Conservation (phyloP, 73 alveolate genomes). For the Stentor coeruleus region DNA sequence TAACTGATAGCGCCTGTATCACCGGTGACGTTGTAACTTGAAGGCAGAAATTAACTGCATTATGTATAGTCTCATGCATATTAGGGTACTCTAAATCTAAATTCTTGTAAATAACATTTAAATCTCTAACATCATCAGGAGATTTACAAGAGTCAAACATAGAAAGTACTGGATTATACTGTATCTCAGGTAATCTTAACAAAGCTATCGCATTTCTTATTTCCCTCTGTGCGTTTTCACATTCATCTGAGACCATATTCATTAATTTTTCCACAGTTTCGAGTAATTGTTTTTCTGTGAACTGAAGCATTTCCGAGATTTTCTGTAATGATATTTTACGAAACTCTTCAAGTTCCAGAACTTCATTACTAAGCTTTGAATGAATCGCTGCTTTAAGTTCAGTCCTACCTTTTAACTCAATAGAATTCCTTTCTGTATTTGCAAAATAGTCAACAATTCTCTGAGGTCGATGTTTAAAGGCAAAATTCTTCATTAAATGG, state of each 20-base stretch:
- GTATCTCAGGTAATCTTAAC: not conserved
- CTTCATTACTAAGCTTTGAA: slow-evolving; percentile 7
- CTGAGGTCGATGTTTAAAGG: not conserved
- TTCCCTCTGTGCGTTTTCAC: not conserved
- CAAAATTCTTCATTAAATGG: not conserved
- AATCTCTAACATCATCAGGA: slow-evolving; percentile 2
- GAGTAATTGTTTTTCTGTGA: not conserved
- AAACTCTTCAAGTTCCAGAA: slow-evolving; percentile 17
- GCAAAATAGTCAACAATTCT: not conserved
- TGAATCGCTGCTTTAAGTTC: not conserved
- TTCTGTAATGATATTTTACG: not conserved
- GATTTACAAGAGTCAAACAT: not conserved
- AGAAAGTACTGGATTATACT: not conserved
- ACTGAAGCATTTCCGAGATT: not conserved
- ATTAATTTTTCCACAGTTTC: not conserved
- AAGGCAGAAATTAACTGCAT: not conserved
- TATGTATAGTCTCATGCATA: not conserved
- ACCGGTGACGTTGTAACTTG: not conserved
- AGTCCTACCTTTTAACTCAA: too few relatives aligned
- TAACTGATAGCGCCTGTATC: too few relatives aligned
- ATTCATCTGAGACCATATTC: not conserved
- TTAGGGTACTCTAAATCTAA: not conserved
- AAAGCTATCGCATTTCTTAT: not conserved
- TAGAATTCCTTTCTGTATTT: not conserved
- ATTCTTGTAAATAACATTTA: not conserved